These are phyloP conservation scores for Hypomyces perniciosus DNA, from an alignment of 2,329 filamentous ascomycete species.

Conservation along the genomic window DNA sequence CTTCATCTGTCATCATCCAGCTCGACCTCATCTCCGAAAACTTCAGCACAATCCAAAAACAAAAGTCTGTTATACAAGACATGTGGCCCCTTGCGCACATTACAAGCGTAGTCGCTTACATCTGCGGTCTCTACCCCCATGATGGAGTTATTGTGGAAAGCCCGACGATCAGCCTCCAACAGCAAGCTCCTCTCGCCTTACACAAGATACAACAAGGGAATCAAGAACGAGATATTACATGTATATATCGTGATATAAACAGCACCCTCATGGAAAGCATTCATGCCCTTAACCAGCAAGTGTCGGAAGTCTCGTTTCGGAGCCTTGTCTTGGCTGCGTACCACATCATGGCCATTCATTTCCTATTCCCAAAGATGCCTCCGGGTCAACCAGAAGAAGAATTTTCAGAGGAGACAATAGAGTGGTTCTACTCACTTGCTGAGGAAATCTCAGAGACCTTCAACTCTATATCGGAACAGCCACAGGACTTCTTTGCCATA, in stretches of 20 bases:
- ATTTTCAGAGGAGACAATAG: slow-evolving; percentile 20
- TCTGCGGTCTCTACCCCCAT: slow-evolving; percentile 22
- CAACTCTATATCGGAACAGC: slow-evolving; percentile 16
- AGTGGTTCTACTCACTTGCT: slow-evolving; percentile 23
- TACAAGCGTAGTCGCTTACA: slow-evolving; percentile 25
- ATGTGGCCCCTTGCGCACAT: slow-evolving; percentile 31
- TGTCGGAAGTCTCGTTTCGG: slow-evolving; percentile 19
- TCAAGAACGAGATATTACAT: slow-evolving; percentile 15
- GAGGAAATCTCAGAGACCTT: slow-evolving; percentile 26
- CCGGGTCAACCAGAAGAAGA: slow-evolving; percentile 16
- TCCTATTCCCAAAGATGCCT: slow-evolving; percentile 24
- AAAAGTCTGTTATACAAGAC: slow-evolving; percentile 28
- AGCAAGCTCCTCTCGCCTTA: slow-evolving; percentile 18
- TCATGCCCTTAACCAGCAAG: slow-evolving; percentile 18
- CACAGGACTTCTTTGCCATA: slow-evolving; percentile 15
- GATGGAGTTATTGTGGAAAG: slow-evolving; percentile 13
- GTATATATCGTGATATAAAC: slow-evolving; percentile 25
- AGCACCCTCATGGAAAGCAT: slow-evolving; percentile 22
- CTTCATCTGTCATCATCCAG: slow-evolving; percentile 25
- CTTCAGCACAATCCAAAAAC: slow-evolving; percentile 30
- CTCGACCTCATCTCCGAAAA: slow-evolving; percentile 32
- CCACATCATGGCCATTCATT: slow-evolving; percentile 29
- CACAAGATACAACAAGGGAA: slow-evolving; percentile 19
- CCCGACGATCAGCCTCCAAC: slow-evolving; percentile 17
- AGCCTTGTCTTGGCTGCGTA: slow-evolving; percentile 27